These are phyloP conservation scores for Melampsora americana DNA, from an alignment of 1,284 basidiomycete species.

Conservation along the genomic window DNA sequence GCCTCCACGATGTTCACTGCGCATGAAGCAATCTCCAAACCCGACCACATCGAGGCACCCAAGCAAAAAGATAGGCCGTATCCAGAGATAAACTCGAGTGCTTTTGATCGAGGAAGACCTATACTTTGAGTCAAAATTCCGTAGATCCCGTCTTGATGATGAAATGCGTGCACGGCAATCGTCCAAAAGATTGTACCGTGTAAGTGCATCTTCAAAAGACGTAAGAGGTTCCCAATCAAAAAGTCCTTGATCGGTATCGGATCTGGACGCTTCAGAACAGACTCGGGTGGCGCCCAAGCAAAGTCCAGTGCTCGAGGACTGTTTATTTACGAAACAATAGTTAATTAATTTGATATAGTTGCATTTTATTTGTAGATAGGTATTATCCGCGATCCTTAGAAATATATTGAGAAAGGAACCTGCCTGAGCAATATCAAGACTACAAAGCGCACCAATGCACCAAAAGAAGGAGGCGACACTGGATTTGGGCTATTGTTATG, in stretches of 20 bases:
- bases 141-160: slow-evolving; percentile 25
- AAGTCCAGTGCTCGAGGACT: slow-evolving; percentile 35
- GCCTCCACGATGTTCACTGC: slow-evolving; percentile 33
- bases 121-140: slow-evolving; percentile 19
- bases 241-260: background rate
- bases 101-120: slow-evolving; percentile 6
- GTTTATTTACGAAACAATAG: background rate
- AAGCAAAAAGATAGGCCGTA: slow-evolving; percentile 35
- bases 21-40: slow-evolving; percentile 21
- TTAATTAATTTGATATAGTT: no score
- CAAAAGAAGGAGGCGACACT: no score
- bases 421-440: no score
- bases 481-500: no score
- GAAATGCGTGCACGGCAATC: slow-evolving; percentile 26
- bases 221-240: slow-evolving; percentile 7
- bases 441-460: no score
- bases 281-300: slow-evolving; percentile 23
- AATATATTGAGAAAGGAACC: no score
- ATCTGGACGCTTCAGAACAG: background rate
- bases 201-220: slow-evolving; percentile 1
- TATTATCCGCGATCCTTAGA: no score
- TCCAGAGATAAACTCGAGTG: slow-evolving; percentile 13
- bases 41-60: slow-evolving; percentile 37
- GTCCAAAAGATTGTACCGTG: slow-evolving; percentile 31
- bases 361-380: no score